phyloP scores from a whole-genome alignment of 1,139 yeast species.

The Pneumocystis canis region DNA sequence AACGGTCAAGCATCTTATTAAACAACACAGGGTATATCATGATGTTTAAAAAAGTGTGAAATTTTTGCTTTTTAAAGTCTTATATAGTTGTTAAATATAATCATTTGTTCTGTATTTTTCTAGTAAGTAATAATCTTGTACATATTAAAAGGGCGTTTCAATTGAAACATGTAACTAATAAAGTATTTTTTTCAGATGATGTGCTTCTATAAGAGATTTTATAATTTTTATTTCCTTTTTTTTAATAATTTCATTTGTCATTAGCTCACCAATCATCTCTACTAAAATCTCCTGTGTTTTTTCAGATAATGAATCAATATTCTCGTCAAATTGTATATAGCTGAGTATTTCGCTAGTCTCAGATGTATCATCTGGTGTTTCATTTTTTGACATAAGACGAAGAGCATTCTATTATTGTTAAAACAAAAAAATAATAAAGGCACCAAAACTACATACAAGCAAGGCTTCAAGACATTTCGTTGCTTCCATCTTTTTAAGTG shows the following conservation, averaged over 20 bases:
- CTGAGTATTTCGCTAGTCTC: not conserved
- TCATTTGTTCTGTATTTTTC: not conserved
- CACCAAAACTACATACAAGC: not conserved
- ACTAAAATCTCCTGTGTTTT: conserved; percentile 2
- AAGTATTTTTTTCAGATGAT: not conserved
- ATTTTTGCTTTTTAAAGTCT: not conserved
- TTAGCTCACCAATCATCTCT: conserved; percentile 2
- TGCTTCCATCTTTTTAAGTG: conserved; percentile 14
- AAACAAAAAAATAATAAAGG: not conserved
- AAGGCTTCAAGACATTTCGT: conserved; percentile 8
- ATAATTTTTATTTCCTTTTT: conserved; percentile 1
- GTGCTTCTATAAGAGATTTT: not conserved
- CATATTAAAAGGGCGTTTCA: not conserved
- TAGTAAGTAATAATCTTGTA: not conserved
- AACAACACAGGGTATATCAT: not conserved
- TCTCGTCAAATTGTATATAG: not conserved
- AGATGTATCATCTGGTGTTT: not conserved
- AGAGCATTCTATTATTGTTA: not conserved
- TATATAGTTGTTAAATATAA: not conserved
- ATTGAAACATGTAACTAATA: not conserved
- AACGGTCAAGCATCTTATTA: not conserved
- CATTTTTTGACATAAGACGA: conserved; percentile 2
- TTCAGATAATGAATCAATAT: not conserved
- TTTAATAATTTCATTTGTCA: conserved; percentile 4
- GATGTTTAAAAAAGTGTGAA: not conserved